A percentile compares a stretch with the other conserved stretches of the same genome.
These are phyloP conservation scores for Zasmidium citrigriseum DNA, from an alignment of 2,329 filamentous ascomycete species.

Conservation along the genomic window DNA sequence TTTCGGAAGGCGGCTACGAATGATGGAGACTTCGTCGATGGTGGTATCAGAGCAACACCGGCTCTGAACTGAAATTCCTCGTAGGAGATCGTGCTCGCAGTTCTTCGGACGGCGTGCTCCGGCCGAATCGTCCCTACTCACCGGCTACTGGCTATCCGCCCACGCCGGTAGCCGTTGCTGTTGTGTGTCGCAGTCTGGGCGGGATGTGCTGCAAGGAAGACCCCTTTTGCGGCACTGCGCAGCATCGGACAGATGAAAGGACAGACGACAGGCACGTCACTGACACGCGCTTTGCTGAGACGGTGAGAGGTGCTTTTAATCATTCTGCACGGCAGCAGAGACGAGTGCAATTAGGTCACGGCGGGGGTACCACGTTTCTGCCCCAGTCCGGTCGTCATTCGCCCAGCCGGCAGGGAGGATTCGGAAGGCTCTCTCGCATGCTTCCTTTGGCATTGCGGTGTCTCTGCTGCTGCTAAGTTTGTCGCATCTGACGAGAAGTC, in stretches of 20 bases:
- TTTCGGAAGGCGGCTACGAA: neutral
- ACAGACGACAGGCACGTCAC: slow-evolving; percentile 21
- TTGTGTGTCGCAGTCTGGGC: slow-evolving; percentile 12
- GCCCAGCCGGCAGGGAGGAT: neutral
- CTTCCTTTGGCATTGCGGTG: neutral
- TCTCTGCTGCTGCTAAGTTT: neutral
- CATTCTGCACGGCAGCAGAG: neutral
- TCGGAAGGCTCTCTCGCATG: neutral
- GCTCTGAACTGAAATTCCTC: neutral
- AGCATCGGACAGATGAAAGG: slow-evolving; percentile 11
- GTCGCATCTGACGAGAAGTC: neutral
- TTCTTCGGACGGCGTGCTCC: slow-evolving; percentile 10
- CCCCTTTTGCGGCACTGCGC: slow-evolving; percentile 8
- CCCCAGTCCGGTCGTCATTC: neutral
- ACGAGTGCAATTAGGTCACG: slow-evolving; percentile 4
- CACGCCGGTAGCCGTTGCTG: slow-evolving; percentile 20
- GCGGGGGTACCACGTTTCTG: slow-evolving; percentile 14
- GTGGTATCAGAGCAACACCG: neutral
- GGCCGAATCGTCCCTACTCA: slow-evolving; percentile 11
- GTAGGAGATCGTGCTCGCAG: neutral
- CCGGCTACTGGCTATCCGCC: slow-evolving; percentile 4
- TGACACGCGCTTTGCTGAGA: slow-evolving; percentile 12
- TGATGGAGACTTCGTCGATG: neutral
- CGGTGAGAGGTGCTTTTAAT: slow-evolving; percentile 8
- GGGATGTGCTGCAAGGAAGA: slow-evolving; percentile 20